phyloP scores from a whole-genome alignment of 495 filamentous ascomycete species.

The Venustampulla echinocandica region DNA sequence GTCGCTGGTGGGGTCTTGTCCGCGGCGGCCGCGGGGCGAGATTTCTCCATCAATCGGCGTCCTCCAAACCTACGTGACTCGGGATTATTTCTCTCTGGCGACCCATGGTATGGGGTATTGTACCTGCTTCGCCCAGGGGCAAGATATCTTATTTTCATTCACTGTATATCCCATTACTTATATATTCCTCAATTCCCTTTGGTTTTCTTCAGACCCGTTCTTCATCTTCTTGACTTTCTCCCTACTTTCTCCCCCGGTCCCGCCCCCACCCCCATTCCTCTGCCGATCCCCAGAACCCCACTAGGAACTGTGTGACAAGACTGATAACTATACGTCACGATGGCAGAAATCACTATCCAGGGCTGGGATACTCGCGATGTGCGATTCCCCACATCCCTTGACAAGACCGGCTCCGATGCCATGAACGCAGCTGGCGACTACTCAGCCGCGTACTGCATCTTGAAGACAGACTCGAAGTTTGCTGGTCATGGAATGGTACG shows the following conservation, averaged over 20 bases:
- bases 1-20: neutral
- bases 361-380: constrained; percentile 74
- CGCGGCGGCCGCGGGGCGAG: neutral
- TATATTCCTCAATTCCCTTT: neutral
- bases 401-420: constrained; percentile 92
- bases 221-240: neutral
- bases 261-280: neutral
- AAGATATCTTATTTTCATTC: neutral
- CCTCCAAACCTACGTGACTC: neutral
- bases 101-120: neutral
- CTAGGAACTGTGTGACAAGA: neutral
- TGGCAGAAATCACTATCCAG: constrained; percentile 69
- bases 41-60: constrained; percentile 4
- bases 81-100: neutral
- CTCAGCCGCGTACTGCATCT: constrained; percentile 85
- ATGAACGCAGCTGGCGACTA: constrained; percentile 97
- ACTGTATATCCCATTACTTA: neutral
- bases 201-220: neutral
- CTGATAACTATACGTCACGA: constrained; percentile 23
- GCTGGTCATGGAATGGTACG: constrained; percentile 82
- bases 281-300: neutral
- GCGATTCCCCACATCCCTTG: constrained; percentile 87
- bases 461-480: constrained; percentile 66
- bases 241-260: neutral
- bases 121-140: neutral